Conservation (phyloP, 2,329 filamentous ascomycete genomes). For the Tolypocladium cylindrosporum region DNA sequence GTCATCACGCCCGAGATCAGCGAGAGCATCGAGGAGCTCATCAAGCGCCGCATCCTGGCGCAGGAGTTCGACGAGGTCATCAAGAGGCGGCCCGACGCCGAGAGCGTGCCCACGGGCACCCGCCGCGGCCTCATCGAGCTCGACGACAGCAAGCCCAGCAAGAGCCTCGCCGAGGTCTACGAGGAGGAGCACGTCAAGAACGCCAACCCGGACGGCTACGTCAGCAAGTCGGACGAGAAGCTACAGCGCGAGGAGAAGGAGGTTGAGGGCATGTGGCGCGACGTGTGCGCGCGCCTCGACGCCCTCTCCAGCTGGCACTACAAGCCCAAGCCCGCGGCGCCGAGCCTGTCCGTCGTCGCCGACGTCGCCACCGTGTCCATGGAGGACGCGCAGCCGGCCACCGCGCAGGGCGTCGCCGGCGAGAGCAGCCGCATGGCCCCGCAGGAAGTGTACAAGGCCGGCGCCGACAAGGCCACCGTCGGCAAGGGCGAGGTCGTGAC, state of each 20-base stretch:
- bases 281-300: conserved; percentile 72
- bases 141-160: conserved; percentile 77
- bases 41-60: conserved; percentile 85
- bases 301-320: conserved; percentile 90
- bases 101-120: conserved; percentile 48
- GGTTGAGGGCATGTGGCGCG: conserved; percentile 73
- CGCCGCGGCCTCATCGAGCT: conserved; percentile 70
- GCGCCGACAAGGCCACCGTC: conserved; percentile 54
- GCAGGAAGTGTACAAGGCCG: conserved; percentile 86
- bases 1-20: conserved; percentile 87
- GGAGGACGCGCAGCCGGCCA: conserved; percentile 89
- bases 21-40: conserved; percentile 84
- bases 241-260: conserved; percentile 73
- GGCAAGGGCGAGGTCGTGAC: conserved; percentile 63
- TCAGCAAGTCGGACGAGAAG: conserved; percentile 76
- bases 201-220: conserved; percentile 66
- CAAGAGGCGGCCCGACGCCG: conserved; percentile 66
- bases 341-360: conserved; percentile 75
- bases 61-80: conserved; percentile 89
- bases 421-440: conserved; percentile 73
- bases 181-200: conserved; percentile 82
- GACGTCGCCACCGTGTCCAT: conserved; percentile 88
- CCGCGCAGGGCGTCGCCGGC: conserved; percentile 61
- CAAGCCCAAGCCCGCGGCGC: conserved; percentile 75
- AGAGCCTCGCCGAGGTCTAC: conserved; percentile 85